phyloP scores from a whole-genome alignment of 805 yeast genomes.

The Metschnikowia reukaufii region DNA sequence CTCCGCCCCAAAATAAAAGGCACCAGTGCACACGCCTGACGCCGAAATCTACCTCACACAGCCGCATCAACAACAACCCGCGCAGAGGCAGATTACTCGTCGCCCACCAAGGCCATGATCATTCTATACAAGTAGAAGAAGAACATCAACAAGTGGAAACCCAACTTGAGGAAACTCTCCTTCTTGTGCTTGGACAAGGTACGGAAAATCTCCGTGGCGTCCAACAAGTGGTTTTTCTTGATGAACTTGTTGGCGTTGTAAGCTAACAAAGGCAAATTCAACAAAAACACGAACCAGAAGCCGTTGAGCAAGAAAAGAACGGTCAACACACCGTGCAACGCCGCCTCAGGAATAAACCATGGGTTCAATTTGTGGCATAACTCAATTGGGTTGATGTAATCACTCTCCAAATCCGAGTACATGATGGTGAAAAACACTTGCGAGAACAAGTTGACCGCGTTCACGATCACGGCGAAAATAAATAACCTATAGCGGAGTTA shows the following conservation, averaged over 20 bases:
- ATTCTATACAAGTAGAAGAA: conserved; percentile 94
- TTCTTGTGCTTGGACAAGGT: conserved; percentile 90
- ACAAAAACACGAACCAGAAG: conserved; percentile 84
- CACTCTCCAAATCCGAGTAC: conserved; percentile 93
- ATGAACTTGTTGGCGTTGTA: conserved; percentile 79
- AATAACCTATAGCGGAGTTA: conserved; percentile 47
- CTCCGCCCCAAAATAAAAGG: too few relatives aligned
- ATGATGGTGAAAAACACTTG: conserved; percentile 95
- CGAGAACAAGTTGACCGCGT: conserved; percentile 83
- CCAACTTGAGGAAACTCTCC: conserved; percentile 86
- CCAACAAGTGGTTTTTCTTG: conserved; percentile 80
- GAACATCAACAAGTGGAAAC: conserved; percentile 87
- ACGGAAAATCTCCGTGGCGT: conserved; percentile 96
- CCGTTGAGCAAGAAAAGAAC: conserved; percentile 77
- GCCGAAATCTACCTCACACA: too few relatives aligned
- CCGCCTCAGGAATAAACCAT: conserved; percentile 88
- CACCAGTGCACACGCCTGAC: too few relatives aligned
- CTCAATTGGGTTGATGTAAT: conserved; percentile 96
- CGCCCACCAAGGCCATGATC: conserved; percentile 89
- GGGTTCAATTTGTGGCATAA: conserved; percentile 90
- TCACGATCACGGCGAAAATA: conserved; percentile 75
- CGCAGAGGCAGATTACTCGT: too few relatives aligned
- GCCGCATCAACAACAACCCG: too few relatives aligned
- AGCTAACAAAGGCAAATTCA: conserved; percentile 81
- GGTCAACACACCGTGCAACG: conserved; percentile 71